Conservation (phyloP, 164 flowering plant genomes). For the Umbellularia californica region DNA sequence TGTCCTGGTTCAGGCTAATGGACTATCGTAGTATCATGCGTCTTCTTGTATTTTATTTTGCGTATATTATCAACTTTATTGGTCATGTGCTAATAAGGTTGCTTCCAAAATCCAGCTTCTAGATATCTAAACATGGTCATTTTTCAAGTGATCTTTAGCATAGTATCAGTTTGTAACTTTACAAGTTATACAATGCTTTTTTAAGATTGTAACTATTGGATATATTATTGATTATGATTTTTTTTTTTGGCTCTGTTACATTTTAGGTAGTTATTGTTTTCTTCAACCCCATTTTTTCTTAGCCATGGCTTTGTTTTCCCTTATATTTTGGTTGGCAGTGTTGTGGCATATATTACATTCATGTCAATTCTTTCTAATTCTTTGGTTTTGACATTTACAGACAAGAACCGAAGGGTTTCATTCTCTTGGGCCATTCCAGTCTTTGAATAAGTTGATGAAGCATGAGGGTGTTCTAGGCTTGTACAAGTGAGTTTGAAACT, state of each 20-base stretch:
- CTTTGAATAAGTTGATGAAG: constrained; percentile 66
- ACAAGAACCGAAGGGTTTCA: constrained; percentile 83
- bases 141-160: not conserved
- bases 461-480: constrained; percentile 82
- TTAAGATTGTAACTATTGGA: not conserved
- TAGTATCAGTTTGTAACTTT: not conserved
- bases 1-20: too few species aligned
- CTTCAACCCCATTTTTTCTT: not conserved
- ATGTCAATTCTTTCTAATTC: not conserved
- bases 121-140: too few species aligned
- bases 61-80: not conserved
- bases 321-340: not conserved
- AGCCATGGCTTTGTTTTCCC: not conserved
- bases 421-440: constrained; percentile 70
- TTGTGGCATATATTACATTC: not conserved
- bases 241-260: not conserved
- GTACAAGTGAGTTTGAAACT: constrained; percentile 68
- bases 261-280: not conserved
- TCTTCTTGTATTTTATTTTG: not conserved
- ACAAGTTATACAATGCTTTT: not conserved
- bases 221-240: not conserved
- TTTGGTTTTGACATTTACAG: constrained; percentile 29
- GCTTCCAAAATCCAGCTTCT: not conserved
- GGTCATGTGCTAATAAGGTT: not conserved
- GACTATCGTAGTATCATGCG: too few species aligned